Evolutionary conservation across 192 early-diverging fungal species (phyloP), one percentile per base, ranked within the genome.

Genomic region (Coemansia sp.): DNA sequence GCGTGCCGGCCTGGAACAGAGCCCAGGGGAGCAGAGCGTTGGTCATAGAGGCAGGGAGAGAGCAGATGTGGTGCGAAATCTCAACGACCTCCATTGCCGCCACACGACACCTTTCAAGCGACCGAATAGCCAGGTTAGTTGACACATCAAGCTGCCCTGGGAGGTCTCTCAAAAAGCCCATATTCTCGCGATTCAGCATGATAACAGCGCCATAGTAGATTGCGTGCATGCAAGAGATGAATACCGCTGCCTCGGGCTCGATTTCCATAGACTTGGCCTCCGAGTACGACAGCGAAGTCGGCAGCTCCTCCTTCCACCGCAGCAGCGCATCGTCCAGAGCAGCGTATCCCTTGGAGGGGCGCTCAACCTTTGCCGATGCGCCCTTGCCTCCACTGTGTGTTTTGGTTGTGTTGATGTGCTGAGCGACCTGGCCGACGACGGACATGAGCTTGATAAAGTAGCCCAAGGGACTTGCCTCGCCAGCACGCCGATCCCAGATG

Each of bases 371-470:
- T 18, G 37, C 15, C 9, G 29, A 19, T 2, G 41, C 11, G 19
- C 15, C 46, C 5, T 30, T 49, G 17, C 13, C 23, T 10, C 26
- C 11, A n/a, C 38, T 26, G 9, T 26, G 13, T 5, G 32, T 24
- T 45, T 62, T 70, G 14, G 53, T 32, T 4, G 58, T 39, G 52
- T 70, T 77, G 41, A 71, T 58, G 30, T 77, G 34, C 55, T 77
- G 73, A 5, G 73, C 67, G 2, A 77, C 55, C 42, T 77, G 73
- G 11, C 73, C 67, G 4, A 71, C 55, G 18, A 77, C 67, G 0
- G 73, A 42, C 66, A 77, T 71, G 24, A 77, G 63, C 55, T 77
- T 77, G 55, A 77, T 53, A 59, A 71, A 77, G 25, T 64, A 58
- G 27, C 62, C 55, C 29, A 77, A 48, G 3, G 43, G 50, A 52